Base-by-base conservation (phyloP, 169 alveolate genomes). In the Amoebophrya sp. region DNA sequence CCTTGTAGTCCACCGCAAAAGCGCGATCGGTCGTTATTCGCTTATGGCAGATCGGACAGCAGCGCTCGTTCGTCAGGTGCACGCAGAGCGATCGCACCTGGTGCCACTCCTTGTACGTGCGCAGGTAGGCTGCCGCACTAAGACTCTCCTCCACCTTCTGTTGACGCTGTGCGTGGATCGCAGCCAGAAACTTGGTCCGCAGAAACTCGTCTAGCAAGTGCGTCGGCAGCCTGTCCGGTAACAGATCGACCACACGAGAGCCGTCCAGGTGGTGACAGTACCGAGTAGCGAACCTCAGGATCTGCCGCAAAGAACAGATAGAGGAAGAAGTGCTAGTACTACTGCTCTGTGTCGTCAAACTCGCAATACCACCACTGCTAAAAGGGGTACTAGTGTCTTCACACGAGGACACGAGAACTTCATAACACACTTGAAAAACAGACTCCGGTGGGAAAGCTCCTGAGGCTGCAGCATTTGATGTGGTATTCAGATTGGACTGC, bases 71-170 rank as follows among this genome's bases (percentile, higher is more conserved):
- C 38, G 83, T 65, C 83, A 65, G 33, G 33, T 65, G 83, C 33
- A 65, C 83, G 26, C 83, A 65, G 36, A 65, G 39, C 2, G 3
- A 0, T 1, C 83, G 83, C 38, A 10, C 1, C 83, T 65, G 83
- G 83, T 65, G n/a, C 83, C 83, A 65, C 33, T 65, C 83, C 33
- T 36, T 29, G 83, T 65, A 65, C 36, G 83, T 65, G 3, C n/a
- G 18, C 26, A 6, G 83, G 83, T 65, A 65, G 39, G 83, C 83
- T 36, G 83, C 83, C 33, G 83, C 83, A 29, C 38, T 26, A 36
- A 65, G 83, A 29, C n/a, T 65, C 33, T 65, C 83, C 33, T 65
- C 83, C 83, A 65, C 83, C 83, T 65, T 29, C n/a, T 65, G 83
- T 18, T 65, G 83, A 10, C 83, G 83, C 26, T 65, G 83, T 0